These are phyloP conservation scores for Ogataea thermomethanolica DNA, from an alignment of 805 yeast genomes.

Conservation along the genomic window DNA sequence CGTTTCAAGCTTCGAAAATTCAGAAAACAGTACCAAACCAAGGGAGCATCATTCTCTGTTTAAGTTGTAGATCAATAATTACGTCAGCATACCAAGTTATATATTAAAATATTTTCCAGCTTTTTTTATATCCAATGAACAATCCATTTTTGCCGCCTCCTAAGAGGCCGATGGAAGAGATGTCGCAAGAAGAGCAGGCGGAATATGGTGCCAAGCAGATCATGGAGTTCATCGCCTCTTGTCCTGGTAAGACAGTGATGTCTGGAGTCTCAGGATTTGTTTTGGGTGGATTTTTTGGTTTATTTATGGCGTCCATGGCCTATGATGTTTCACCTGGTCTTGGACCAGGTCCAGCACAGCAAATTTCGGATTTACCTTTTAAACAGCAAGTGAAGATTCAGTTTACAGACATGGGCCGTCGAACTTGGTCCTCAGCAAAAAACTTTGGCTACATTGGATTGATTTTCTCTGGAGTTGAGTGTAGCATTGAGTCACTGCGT, in stretches of 20 bases:
- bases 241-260: constrained; percentile 91
- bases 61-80: constrained; percentile 2
- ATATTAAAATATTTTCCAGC: background rate
- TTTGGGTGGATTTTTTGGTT: constrained; percentile 92
- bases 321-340: constrained; percentile 76
- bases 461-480: constrained; percentile 89
- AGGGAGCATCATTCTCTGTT: constrained; percentile 21
- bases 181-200: constrained; percentile 92
- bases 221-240: constrained; percentile 82
- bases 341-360: constrained; percentile 38
- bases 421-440: constrained; percentile 86
- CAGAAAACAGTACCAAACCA: constrained; percentile 14
- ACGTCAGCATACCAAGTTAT: constrained; percentile 1
- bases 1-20: constrained; percentile 16
- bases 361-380: constrained; percentile 80
- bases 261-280: constrained; percentile 94
- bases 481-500: constrained; percentile 77
- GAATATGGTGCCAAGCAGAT: constrained; percentile 82
- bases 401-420: constrained; percentile 85
- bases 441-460: constrained; percentile 92
- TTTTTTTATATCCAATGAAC: constrained; percentile 21
- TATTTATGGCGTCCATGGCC: constrained; percentile 88
- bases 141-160: constrained; percentile 40
- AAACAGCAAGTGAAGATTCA: constrained; percentile 90
- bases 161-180: constrained; percentile 54